A percentile compares a stretch with the other conserved stretches of the same genome.
Evolutionary conservation across 106 monocot species (phyloP).

Genomic region (Dactylorhiza incarnata): DNA sequence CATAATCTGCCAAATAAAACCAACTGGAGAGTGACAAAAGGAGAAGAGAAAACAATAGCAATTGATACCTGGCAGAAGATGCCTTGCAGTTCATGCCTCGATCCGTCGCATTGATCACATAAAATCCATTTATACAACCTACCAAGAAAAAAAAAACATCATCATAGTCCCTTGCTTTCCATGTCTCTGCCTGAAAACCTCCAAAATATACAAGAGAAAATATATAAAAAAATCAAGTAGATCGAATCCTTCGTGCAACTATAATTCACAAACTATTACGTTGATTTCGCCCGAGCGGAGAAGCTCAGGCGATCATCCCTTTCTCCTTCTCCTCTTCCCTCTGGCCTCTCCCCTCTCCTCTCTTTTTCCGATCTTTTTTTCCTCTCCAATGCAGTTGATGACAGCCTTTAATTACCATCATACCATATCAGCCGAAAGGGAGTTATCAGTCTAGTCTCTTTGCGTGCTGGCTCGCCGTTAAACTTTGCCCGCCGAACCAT

Average conservation of each 20-base stretch:
- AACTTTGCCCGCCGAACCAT: background rate
- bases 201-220: background rate
- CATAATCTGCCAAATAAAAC: no score
- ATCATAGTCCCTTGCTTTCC: background rate
- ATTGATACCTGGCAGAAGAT: background rate
- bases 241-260: background rate
- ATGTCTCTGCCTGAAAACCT: background rate
- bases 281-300: background rate
- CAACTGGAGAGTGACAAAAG: background rate
- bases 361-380: background rate
- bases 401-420: background rate
- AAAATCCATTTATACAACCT: background rate
- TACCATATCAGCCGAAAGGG: background rate
- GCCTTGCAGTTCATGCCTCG: slow-evolving; percentile 3
- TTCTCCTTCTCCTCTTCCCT: background rate
- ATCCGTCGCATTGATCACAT: slow-evolving; percentile 6
- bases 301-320: background rate
- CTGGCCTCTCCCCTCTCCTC: background rate
- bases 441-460: background rate
- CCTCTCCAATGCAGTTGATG: background rate
- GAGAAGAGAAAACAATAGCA: background rate
- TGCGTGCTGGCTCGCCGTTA: background rate
- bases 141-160: background rate
- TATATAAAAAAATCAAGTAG: background rate
- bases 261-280: background rate